These are phyloP conservation scores for Trametes cubensis DNA, from an alignment of 768 basidiomycete species.

Conservation along the genomic window DNA sequence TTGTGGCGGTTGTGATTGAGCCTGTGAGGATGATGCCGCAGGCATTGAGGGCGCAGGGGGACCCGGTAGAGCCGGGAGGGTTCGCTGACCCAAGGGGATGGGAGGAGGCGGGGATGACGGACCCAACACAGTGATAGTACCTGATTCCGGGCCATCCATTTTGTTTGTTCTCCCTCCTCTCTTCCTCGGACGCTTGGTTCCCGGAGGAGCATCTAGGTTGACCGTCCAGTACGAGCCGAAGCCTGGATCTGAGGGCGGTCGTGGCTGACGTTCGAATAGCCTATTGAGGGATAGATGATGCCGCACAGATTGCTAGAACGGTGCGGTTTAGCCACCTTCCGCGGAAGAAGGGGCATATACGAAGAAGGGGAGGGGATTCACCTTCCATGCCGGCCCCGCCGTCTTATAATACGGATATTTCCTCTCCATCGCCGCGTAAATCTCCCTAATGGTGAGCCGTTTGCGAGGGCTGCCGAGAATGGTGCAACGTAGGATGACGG, in stretches of 20 bases:
- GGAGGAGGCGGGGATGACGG: constrained; percentile 6
- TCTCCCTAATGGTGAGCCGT: constrained; percentile 80
- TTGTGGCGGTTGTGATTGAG: constrained; percentile 1
- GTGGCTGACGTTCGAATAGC: constrained; percentile 78
- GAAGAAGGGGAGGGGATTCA: constrained; percentile 34
- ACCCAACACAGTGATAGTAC: constrained; percentile 12
- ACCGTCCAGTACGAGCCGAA: constrained; percentile 92
- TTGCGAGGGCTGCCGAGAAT: constrained; percentile 77
- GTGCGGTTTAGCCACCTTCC: constrained; percentile 15
- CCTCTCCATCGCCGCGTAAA: constrained; percentile 84
- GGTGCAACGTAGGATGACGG: constrained; percentile 82
- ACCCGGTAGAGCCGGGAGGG: constrained; percentile 8
- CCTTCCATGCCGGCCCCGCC: constrained; percentile 87
- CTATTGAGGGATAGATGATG: constrained; percentile 84
- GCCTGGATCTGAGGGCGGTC: constrained; percentile 83
- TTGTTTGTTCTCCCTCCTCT: constrained; percentile 63
- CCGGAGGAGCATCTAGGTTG: constrained; percentile 82
- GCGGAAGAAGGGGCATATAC: constrained; percentile 4
- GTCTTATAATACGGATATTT: constrained; percentile 83
- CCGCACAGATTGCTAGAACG: constrained; percentile 77
- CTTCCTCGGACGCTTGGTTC: constrained; percentile 84
- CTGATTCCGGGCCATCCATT: constrained; percentile 12
- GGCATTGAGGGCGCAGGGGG: constrained; percentile 11
- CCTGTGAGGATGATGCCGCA: constrained; percentile 2
- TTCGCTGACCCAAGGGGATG: constrained; percentile 9